These are phyloP conservation scores for Zarea fungicola DNA, from an alignment of 2,329 filamentous ascomycete species.

Conservation along the genomic window DNA sequence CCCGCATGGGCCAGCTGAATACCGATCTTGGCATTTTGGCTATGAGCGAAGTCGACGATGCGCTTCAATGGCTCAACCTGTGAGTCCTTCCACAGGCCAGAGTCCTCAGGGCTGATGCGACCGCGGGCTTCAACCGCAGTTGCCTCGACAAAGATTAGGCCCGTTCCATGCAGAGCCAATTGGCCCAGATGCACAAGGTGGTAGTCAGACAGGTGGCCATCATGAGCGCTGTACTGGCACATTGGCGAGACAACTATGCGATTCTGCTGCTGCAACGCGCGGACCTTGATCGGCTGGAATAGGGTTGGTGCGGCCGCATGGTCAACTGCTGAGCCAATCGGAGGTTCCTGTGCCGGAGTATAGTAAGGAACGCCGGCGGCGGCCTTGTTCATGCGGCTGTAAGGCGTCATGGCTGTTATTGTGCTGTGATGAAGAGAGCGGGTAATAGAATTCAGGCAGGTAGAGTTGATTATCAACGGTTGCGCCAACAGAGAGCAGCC, in stretches of 20 bases:
- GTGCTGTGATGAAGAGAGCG: neutral
- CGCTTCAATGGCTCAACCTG: conserved; percentile 69
- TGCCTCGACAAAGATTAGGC: conserved; percentile 71
- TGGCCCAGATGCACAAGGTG: conserved; percentile 79
- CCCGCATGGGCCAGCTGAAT: conserved; percentile 83
- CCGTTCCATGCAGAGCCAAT: conserved; percentile 70
- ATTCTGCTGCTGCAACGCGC: conserved; percentile 49
- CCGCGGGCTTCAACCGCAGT: conserved; percentile 70
- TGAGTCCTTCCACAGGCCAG: conserved; percentile 76
- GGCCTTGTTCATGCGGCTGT: conserved; percentile 27
- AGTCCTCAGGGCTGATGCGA: conserved; percentile 75
- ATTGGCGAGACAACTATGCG: conserved; percentile 56
- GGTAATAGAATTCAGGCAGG: neutral
- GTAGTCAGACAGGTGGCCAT: conserved; percentile 71
- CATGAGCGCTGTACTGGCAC: conserved; percentile 53
- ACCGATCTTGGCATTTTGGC: conserved; percentile 68
- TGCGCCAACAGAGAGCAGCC: neutral
- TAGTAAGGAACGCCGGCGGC: conserved; percentile 46
- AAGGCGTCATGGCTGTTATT: neutral
- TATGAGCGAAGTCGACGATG: conserved; percentile 74
- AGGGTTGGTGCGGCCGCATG: conserved; percentile 42
- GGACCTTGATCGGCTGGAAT: conserved; percentile 52
- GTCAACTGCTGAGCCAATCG: conserved; percentile 42
- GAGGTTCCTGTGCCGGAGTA: conserved; percentile 49
- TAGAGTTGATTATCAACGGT: neutral